Evolutionary conservation across 805 yeast species (phyloP), one percentile per base, ranked within the genome.

Genomic region (Saccharomycopsis oosterbeekiorum): DNA sequence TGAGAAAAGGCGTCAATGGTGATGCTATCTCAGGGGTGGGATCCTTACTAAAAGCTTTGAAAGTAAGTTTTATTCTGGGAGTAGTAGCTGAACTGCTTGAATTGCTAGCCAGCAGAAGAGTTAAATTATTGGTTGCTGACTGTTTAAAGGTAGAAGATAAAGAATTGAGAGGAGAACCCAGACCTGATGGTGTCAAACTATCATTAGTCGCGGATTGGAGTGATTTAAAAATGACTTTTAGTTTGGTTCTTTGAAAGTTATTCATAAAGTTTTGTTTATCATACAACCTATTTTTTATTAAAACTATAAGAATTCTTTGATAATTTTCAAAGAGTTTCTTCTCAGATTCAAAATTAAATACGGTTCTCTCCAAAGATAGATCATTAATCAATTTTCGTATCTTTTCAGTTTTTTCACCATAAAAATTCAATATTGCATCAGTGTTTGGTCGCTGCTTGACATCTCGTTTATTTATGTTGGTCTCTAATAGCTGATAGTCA

Each of bases 21-120:
- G 56, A 39, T 17, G 24, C 10, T 43, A 19, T n/a, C 8, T 57
- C 37, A 29, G 55, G 55, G 34, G 58, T 51, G 47, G 26, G 50
- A 12, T 62, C 54, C 19, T 54, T 62, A 34, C 37, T 50, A 39
- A 12, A 19, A 17, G 37, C 54, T 43, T 51, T 61, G 34, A 55
- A 57, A n/a, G 56, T 59, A n/a, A 60, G 24, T 39, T 37, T 59
- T 26, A 60, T 55, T 51, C 59, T 61, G 1, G 61, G 65, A 14
- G 65, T 59, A 5, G 36, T 26, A 24, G 59, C 53, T n/a, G 41
- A n/a, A 5, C 60, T 47, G 34, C 53, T 47, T n/a, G 53, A 26
- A 24, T 47, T 21, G 4, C 53, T 47, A 12, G n/a, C 26, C 34
- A 21, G 24, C 34, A 47, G n/a, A 11, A 47, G 34, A 10, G n/a